Evolutionary conservation across 768 basidiomycete genomes (phyloP).

Genomic region (Kwoniella newhampshirensis): DNA sequence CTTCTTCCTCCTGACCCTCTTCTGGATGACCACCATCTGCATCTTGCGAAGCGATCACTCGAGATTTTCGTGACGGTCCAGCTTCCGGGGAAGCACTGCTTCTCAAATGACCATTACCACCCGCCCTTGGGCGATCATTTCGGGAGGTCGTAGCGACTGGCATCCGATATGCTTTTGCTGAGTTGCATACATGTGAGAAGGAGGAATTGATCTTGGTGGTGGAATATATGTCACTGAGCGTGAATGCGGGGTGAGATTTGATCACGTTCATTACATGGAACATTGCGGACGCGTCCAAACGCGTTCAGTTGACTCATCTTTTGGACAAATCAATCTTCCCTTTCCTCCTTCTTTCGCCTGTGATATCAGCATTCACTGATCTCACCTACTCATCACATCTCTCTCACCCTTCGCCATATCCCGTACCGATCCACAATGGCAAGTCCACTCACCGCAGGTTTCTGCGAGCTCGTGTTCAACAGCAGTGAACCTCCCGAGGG

Average conservation of each 20-base stretch:
- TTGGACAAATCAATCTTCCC: neutral
- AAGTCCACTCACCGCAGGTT: constrained; percentile 40
- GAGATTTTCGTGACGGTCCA: constrained; percentile 13
- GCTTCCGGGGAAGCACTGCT: constrained; percentile 8
- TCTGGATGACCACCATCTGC: too few species aligned
- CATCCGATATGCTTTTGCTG: too few species aligned
- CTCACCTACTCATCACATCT: constrained; percentile 13
- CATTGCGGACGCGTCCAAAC: constrained; percentile 15
- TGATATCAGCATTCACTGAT: constrained; percentile 7
- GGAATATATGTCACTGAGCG: neutral
- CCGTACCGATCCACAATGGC: constrained; percentile 34
- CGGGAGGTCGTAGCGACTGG: constrained; percentile 1
- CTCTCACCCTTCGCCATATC: neutral
- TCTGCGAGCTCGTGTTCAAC: constrained; percentile 38
- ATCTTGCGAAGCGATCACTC: too few species aligned
- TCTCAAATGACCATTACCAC: neutral
- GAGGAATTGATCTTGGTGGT: too few species aligned
- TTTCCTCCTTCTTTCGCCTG: neutral
- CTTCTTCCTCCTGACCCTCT: constrained; percentile 20
- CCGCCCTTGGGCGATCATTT: too few species aligned
- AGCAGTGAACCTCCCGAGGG: constrained; percentile 34
- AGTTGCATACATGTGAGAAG: too few species aligned
- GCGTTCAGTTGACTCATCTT: constrained; percentile 9
- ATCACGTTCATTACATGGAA: constrained; percentile 11
- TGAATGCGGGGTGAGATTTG: constrained; percentile 15